Base-by-base conservation (phyloP, 176 grass and related monocot genomes). In the Eleusine indica region DNA sequence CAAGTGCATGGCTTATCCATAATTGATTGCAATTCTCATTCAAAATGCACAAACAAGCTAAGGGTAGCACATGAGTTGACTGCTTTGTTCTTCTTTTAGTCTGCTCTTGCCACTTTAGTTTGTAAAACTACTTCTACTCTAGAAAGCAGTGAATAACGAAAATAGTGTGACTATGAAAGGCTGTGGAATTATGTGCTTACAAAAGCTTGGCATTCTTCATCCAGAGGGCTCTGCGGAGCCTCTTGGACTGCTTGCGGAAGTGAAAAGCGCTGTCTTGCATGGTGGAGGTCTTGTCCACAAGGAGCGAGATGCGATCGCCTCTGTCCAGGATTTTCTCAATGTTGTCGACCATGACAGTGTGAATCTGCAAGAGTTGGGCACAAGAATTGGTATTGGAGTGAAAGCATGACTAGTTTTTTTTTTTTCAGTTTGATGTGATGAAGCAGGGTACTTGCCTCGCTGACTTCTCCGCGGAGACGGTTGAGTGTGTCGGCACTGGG, bases 161-260 rank as follows among this genome's bases (percentile, higher is more conserved):
- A 5, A 83, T 21, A 10, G 43, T 7, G 51, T 5, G 35, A 32
- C 1, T 43, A 58, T 3, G 9, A 22, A 73, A 47, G 69, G 60
- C 29, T 53, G 51, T 9, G 13, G 32, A 21, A 58, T 64, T 77
- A 48, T 12, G 11, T 11, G 71, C 90, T 89, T 87, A 97, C 95
- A 97, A 57, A 89, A 97, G 95, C 83, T 97, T 97, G 70, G 79
- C 92, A 66, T 97, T 97, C 84, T 97, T 97, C 90, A 97, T 92
- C 92, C 95, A 94, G 52, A 97, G 92, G 71, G 92, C 90, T 86
- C 84, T 89, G 10, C 84, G 83, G 63, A 97, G 95, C 66, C 90
- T 91, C 78, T 84, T 94, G 56, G 95, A 97, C 66, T 97, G 95
- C 70, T 97, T 97, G 57, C 84, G 86, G 78, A 97, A 97, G 80